Base-by-base conservation (phyloP, 768 basidiomycete genomes). In the Naematelia aurantialba region DNA sequence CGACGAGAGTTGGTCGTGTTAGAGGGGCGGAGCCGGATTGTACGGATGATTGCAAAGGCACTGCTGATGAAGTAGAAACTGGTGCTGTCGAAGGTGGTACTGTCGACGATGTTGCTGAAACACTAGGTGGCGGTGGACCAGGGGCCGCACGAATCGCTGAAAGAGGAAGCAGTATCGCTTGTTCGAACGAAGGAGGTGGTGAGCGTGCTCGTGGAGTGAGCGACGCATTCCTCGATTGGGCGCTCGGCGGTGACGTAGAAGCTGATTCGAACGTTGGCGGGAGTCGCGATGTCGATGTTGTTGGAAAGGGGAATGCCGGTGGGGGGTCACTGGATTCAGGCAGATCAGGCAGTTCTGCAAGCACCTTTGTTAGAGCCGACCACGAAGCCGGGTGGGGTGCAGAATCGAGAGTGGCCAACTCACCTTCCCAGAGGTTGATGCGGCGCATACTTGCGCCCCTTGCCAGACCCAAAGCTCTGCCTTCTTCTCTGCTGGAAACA, bases 401-500 rank as follows among this genome's bases (percentile, higher is more conserved):
- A n/a, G n/a, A n/a, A 47, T 21, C 8, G 45, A 52, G n/a, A 3
- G 52, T 30, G 5, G 34, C 17, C 34, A 39, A 66, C 72, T 55
- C 46, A 73, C 69, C 68, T 58, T 74, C 72, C 72, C 72, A 74
- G 1, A 74, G 65, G 54, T 71, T 74, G 5, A 67, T 42, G 34
- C 72, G 57, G 26, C 72, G 57, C 72, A 74, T 74, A 61, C 69
- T 71, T 1, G 72, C 72, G n/a, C 72, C 69, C 54, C 72, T 69
- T 19, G 69, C 69, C 34, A 74, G 27, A 17, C 69, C 72, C 11
- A 70, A 25, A 0, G 69, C 69, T 53, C 62, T 44, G 4, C 72
- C 72, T 47, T 74, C 72, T 51, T 74, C 69, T 51, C 69, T 58
- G 3, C 61, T 63, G 44, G 62, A 57, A 0, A 71, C 72, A 5